Evolutionary conservation across 2,329 filamentous ascomycete genomes (phyloP), one percentile per base, ranked within the genome.

Genomic region (Elsinoe ampelina): DNA sequence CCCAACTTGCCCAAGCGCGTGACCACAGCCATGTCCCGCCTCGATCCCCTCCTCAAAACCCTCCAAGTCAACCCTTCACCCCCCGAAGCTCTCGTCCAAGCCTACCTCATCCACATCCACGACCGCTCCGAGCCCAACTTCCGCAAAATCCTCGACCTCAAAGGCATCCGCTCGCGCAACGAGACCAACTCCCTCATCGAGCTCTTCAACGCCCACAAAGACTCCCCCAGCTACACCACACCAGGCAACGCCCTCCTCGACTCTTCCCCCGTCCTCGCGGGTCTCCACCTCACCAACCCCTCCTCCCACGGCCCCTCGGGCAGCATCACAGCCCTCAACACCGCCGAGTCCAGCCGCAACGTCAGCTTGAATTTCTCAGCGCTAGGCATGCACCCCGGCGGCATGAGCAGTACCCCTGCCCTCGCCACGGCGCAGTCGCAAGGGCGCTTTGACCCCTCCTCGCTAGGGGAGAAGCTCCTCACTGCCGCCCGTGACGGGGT

Each of bases 81-180:
- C 0, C 87, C 92, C 0, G 93, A 98, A 75, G 92, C 89, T 1
- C 81, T 98, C 2, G 91, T 98, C 0, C 92, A 97, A 73, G 93
- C 93, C 34, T 98, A 98, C 70, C 83, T 98, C 34, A 95, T 97
- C 70, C 93, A 97, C 73, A 93, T 98, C 62, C 90, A 83, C 63
- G 93, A 98, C 75, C 85, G 87, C 57, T 95, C 87, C 61, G 93
- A 97, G 68, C 81, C 83, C 65, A 98, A 98, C 73, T 98, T 98
- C 80, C 85, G 85, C 68, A 97, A 96, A 73, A 87, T 98, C 59
- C 82, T 98, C 45, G 93, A 98, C 52, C 80, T 98, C 61, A 98
- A 98, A 71, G 93, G 93, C 47, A 86, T 98, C 59, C 82, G 86
- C 56, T 75, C 75, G 60, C 92, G 90, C 67, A 77, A 81, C 59